Evolutionary conservation across 2,329 filamentous ascomycete genomes (phyloP).

Genomic region (Ophiocordyceps robertsii): DNA sequence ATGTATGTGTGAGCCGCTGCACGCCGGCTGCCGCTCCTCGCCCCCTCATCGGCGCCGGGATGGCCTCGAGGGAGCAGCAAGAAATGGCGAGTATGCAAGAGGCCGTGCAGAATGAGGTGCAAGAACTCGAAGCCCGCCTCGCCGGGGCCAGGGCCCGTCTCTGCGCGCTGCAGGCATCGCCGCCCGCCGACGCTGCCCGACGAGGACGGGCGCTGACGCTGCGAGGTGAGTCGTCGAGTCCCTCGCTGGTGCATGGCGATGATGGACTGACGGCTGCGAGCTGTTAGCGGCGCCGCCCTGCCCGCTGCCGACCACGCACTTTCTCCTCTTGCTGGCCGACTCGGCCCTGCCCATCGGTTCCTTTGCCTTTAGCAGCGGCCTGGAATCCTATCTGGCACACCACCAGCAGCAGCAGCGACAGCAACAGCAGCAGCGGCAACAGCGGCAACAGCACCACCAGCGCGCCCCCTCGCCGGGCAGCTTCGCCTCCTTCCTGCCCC

Average conservation of each 20-base stretch:
- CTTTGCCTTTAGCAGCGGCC: slow-evolving; percentile 75
- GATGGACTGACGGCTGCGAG: neutral
- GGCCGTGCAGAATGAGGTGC: slow-evolving; percentile 40
- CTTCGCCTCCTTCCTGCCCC: slow-evolving; percentile 53
- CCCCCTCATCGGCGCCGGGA: neutral
- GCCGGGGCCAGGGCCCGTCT: slow-evolving; percentile 30
- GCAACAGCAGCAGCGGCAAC: slow-evolving; percentile 24
- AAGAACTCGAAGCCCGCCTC: slow-evolving; percentile 41
- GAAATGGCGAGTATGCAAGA: slow-evolving; percentile 3
- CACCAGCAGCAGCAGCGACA: slow-evolving; percentile 35
- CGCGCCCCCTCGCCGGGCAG: slow-evolving; percentile 15
- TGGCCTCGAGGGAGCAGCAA: neutral
- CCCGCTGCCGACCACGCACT: slow-evolving; percentile 32
- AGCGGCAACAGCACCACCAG: slow-evolving; percentile 14
- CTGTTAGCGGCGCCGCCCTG: slow-evolving; percentile 1
- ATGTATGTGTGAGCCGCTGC: neutral
- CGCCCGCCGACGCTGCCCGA: neutral
- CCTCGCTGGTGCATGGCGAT: too few relatives aligned
- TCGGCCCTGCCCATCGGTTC: slow-evolving; percentile 71
- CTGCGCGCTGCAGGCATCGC: neutral
- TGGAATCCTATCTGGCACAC: slow-evolving; percentile 74
- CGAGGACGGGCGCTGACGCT: neutral
- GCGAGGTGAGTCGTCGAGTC: neutral
- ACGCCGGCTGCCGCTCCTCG: neutral
- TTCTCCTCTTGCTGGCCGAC: slow-evolving; percentile 65